Evolutionary conservation across 768 basidiomycete genomes (phyloP), one percentile per base, ranked within the genome.

Genomic region (Leccinum truebloodii): DNA sequence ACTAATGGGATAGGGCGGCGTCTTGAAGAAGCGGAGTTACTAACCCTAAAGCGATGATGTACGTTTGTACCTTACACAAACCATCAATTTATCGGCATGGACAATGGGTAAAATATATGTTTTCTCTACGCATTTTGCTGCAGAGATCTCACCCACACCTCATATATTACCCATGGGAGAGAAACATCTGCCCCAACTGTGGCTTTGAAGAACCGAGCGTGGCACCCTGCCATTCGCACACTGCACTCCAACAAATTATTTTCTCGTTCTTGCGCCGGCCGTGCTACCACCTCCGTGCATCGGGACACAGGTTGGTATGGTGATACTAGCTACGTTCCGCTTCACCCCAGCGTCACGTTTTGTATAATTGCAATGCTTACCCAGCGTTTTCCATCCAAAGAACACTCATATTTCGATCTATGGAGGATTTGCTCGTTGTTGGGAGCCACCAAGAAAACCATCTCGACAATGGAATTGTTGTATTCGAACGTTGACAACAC

Each of bases 71-170:
- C 14, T 24, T 16, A 26, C 26, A 0, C 13, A 13, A 14, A 49
- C 28, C n/a, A 37, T 28, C 20, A 35, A 22, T 10, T 28, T 28
- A 50, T 46, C 6, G 28, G n/a, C 39, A 26, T 30, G 28, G 13
- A 52, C 30, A 10, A n/a, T 48, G 28, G n/a, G 18, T 64, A 51
- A 50, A 57, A 59, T n/a, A 35, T 51, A 24, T 22, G 18, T 51
- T 22, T 24, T 24, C 3, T 52, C 63, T 62, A 68, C 34, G 24
- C 35, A 57, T 22, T 46, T 49, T 54, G 54, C 54, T 61, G 51
- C 56, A 65, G 24, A 26, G 59, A 69, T 57, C 77, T 68, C 54
- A 77, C 59, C 80, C 80, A 81, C 16, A 80, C 68, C 61, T 78
- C 81, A 54, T 74, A 71, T 55, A 82, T 62, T 54, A 63, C 63